Conservation (phyloP, 164 flowering plant species). For the Stephania yunnanensis region DNA sequence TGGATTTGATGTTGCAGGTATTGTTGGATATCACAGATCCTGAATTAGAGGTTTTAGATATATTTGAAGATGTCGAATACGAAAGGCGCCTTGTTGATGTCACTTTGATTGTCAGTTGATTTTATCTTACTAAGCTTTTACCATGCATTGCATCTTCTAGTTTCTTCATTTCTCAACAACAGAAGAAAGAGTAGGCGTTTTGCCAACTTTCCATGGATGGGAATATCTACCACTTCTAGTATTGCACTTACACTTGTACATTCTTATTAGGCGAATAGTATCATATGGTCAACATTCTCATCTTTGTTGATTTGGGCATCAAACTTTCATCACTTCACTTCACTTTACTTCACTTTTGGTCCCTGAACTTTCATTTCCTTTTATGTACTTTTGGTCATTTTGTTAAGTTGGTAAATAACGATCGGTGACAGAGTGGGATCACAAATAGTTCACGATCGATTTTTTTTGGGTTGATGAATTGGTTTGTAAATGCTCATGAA, state of each 20-base stretch:
- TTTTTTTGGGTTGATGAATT: no score
- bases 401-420: no score
- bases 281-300: no score
- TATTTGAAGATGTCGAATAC: conserved; percentile 81
- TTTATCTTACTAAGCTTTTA: neutral
- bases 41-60: conserved; percentile 64
- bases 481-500: no score
- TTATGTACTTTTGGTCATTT: no score
- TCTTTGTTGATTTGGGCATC: no score
- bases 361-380: no score
- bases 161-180: neutral
- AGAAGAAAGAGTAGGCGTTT: neutral
- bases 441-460: no score
- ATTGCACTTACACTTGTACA: neutral
- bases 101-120: conserved; percentile 38
- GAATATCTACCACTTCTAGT: neutral
- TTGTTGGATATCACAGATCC: conserved; percentile 53
- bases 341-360: no score
- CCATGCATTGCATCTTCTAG: neutral
- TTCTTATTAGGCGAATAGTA: no score
- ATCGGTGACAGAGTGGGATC: no score
- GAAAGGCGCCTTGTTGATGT: conserved; percentile 55
- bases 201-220: neutral
- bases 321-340: no score
- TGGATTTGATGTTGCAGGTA: conserved; percentile 41